Conservation (phyloP, 371 early-diverging fungal genomes). For the Syncephalis plumigaleata region DNA sequence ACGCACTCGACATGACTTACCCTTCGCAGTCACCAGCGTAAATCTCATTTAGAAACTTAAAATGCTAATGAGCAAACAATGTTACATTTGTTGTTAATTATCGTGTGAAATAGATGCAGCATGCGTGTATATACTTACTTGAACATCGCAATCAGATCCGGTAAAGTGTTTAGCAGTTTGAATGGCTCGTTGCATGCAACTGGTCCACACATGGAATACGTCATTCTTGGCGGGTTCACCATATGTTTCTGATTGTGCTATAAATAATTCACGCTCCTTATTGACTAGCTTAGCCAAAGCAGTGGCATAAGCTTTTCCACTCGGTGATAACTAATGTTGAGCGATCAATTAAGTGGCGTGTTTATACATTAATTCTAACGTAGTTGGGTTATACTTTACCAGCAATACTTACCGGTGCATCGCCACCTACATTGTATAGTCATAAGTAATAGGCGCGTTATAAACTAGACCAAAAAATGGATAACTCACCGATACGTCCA, state of each 20-base stretch:
- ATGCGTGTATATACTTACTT: slow-evolving; percentile 8
- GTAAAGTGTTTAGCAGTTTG: slow-evolving; percentile 51
- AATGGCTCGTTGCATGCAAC: slow-evolving; percentile 48
- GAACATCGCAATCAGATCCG: slow-evolving; percentile 46
- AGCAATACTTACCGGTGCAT: slow-evolving; percentile 35
- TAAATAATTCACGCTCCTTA: slow-evolving; percentile 16
- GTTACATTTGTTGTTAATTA: neutral
- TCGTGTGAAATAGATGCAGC: neutral
- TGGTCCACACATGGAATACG: slow-evolving; percentile 51
- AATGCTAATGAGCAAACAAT: slow-evolving; percentile 20
- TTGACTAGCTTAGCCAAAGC: slow-evolving; percentile 49
- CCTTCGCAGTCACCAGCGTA: slow-evolving; percentile 55
- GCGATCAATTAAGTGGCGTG: neutral
- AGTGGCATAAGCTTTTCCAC: slow-evolving; percentile 36
- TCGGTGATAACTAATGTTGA: slow-evolving; percentile 21
- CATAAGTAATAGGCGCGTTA: neutral
- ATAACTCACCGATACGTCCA: slow-evolving; percentile 25
- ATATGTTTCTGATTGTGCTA: neutral
- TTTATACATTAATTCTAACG: too few species aligned
- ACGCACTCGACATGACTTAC: neutral
- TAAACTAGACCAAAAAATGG: neutral
- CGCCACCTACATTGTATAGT: slow-evolving; percentile 41
- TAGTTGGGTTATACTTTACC: too few species aligned
- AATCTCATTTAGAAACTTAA: slow-evolving; percentile 64
- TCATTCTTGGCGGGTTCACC: slow-evolving; percentile 6